A percentile compares a stretch with the other conserved stretches of the same genome.
Evolutionary conservation across 73 alveolate genomes (phyloP).

Genomic region (Paramecium sonneborni): DNA sequence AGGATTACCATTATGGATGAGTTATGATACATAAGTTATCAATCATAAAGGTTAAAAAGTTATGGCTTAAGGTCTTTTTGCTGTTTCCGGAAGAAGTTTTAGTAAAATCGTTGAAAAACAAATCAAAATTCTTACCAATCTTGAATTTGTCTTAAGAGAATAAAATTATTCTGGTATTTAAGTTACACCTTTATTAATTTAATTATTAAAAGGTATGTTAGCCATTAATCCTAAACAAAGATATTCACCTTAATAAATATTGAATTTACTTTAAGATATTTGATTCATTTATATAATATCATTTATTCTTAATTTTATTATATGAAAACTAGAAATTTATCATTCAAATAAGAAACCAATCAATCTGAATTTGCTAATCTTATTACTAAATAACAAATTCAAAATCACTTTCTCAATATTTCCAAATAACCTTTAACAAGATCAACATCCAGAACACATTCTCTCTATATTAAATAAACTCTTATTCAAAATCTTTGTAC

Average conservation of each 20-base stretch:
- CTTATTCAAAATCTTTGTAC: background rate
- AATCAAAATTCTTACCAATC: slow-evolving; percentile 27
- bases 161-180: slow-evolving; percentile 56
- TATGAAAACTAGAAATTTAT: background rate
- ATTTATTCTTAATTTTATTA: background rate
- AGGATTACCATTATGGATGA: slow-evolving; percentile 92
- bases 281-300: background rate
- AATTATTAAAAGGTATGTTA: slow-evolving; percentile 60
- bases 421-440: background rate
- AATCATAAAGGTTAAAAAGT: slow-evolving; percentile 52
- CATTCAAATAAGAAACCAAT: background rate
- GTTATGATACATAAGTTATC: slow-evolving; percentile 74
- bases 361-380: background rate
- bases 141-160: slow-evolving; percentile 37
- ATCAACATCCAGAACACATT: background rate
- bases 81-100: slow-evolving; percentile 55
- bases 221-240: slow-evolving; percentile 47
- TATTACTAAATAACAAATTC: background rate
- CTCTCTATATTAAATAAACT: background rate
- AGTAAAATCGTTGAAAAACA: slow-evolving; percentile 59
- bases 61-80: slow-evolving; percentile 56
- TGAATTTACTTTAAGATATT: background rate
- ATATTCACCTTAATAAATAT: slow-evolving; percentile 11
- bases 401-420: background rate
- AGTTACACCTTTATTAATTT: slow-evolving; percentile 17